Base-by-base conservation (phyloP, 2,329 filamentous ascomycete genomes). In the Claviceps arundinis region DNA sequence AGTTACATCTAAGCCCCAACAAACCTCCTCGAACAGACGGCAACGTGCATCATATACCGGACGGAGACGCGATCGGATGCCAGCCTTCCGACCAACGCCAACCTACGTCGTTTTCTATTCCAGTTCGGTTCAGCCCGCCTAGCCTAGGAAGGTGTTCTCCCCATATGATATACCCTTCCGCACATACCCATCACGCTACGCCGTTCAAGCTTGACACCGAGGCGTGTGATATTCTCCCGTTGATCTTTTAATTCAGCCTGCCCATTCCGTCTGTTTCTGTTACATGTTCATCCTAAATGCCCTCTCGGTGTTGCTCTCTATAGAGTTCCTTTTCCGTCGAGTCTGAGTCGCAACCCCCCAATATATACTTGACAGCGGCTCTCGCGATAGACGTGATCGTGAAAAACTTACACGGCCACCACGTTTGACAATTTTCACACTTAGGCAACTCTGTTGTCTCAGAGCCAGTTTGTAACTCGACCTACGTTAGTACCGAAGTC, bases 1-100 rank as follows among this genome's bases (percentile, higher is more conserved):
- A 42, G 37, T 50, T 41, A 38, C 48, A 50, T 46, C 26, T 26
- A 46, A 47, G 37, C 47, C 51, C 38, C 40, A 50, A 38, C 44
- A 49, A 52, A 48, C 46, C 50, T 45, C 41, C 45, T 43, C 50
- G 19, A 41, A n/a, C n/a, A 50, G 45, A 22, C 50, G 48, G 47
- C 49, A 55, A 43, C 17, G 45, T 46, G n/a, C 47, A 54, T 54
- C 53, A 55, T 47, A 46, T 49, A 54, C 52, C 55, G 52, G 53
- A 54, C 53, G 50, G 50, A 22, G 43, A 48, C 48, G 30, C 30
- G 30, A 30, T 30, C 30, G 44, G 19, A 34, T 45, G 50, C 50
- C 46, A 45, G 34, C 42, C 49, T 14, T 48, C 34, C 46, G 47
- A 46, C 43, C 17, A 42, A 22, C 24, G 8, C 24, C 40, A 17